These are phyloP conservation scores for Cyclocybe aegerita DNA, from an alignment of 768 basidiomycete species.

Conservation along the genomic window DNA sequence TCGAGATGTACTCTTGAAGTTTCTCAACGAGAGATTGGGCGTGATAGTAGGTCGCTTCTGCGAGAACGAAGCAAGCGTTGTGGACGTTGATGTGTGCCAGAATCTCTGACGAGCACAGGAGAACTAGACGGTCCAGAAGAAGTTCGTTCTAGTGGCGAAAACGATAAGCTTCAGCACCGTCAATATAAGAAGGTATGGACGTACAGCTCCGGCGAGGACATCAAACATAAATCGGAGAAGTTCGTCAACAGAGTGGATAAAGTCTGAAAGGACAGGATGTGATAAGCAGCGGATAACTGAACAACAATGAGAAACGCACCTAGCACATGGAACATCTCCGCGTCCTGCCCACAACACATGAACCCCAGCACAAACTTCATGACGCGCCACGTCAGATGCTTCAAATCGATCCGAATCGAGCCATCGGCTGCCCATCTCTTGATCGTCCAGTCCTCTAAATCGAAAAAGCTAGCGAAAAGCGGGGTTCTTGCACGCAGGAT, in stretches of 20 bases:
- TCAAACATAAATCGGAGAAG: conserved; percentile 85
- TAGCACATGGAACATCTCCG: conserved; percentile 68
- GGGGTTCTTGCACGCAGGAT: conserved; percentile 81
- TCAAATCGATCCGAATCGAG: conserved; percentile 62
- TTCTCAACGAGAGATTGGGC: conserved; percentile 65
- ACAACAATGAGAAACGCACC: conserved; percentile 38
- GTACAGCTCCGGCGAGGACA: conserved; percentile 81
- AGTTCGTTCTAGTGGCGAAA: conserved; percentile 67
- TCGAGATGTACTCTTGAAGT: conserved; percentile 76
- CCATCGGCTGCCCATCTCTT: conserved; percentile 55
- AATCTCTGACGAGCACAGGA: conserved; percentile 79
- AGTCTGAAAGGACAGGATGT: conserved; percentile 42
- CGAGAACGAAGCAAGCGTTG: conserved; percentile 79
- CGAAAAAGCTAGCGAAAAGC: conserved; percentile 85
- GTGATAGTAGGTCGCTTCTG: conserved; percentile 80
- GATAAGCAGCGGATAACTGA: neutral
- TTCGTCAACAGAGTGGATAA: conserved; percentile 64
- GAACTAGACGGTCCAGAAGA: conserved; percentile 79
- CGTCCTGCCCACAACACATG: conserved; percentile 71
- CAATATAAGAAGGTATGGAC: conserved; percentile 17
- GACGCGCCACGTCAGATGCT: conserved; percentile 69
- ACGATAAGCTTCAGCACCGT: neutral
- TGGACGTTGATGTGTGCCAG: conserved; percentile 63
- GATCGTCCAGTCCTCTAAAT: conserved; percentile 77
- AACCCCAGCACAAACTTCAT: conserved; percentile 77